These are phyloP conservation scores for Lippia alba DNA, from an alignment of 305 asterid genomes.

Conservation along the genomic window DNA sequence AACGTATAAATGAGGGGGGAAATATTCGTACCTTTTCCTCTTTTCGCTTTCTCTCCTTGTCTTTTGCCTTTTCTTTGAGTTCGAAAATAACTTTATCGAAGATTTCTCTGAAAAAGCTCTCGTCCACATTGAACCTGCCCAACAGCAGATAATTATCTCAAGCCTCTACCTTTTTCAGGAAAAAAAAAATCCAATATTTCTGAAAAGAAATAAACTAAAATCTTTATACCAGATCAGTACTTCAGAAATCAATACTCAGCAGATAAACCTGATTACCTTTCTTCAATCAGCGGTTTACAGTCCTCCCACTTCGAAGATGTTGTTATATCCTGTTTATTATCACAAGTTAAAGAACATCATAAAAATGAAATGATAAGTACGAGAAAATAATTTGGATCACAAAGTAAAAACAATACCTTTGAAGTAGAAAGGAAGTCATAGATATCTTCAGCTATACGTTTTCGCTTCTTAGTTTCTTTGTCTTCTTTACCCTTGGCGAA, in stretches of 20 bases:
- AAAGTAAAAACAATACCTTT: slow-evolving; percentile 55
- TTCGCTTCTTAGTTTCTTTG: slow-evolving; percentile 87
- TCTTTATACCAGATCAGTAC: slow-evolving; percentile 1
- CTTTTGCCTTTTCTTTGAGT: slow-evolving; percentile 76
- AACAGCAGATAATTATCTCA: slow-evolving; percentile 34
- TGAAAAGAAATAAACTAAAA: neutral
- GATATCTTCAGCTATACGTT: slow-evolving; percentile 75
- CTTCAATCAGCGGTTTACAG: slow-evolving; percentile 64
- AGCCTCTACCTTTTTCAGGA: neutral
- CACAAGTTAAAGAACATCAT: slow-evolving; percentile 19
- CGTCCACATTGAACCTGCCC: slow-evolving; percentile 77
- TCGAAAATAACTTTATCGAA: slow-evolving; percentile 64
- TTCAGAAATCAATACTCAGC: slow-evolving; percentile 18
- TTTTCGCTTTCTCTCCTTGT: slow-evolving; percentile 80
- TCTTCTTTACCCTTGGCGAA: slow-evolving; percentile 83
- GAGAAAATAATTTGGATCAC: slow-evolving; percentile 19
- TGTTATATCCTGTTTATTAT: slow-evolving; percentile 66
- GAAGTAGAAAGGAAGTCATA: slow-evolving; percentile 59
- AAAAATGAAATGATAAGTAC: slow-evolving; percentile 6
- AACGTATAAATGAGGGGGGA: neutral
- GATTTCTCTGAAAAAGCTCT: slow-evolving; percentile 62
- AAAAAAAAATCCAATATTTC: too few species aligned
- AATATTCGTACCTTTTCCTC: slow-evolving; percentile 70
- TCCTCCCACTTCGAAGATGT: slow-evolving; percentile 89
- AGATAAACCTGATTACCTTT: slow-evolving; percentile 56